Evolutionary conservation across 176 grass and related monocot species (phyloP), one percentile per base, ranked within the genome.

Genomic region (Dactylis glomerata): DNA sequence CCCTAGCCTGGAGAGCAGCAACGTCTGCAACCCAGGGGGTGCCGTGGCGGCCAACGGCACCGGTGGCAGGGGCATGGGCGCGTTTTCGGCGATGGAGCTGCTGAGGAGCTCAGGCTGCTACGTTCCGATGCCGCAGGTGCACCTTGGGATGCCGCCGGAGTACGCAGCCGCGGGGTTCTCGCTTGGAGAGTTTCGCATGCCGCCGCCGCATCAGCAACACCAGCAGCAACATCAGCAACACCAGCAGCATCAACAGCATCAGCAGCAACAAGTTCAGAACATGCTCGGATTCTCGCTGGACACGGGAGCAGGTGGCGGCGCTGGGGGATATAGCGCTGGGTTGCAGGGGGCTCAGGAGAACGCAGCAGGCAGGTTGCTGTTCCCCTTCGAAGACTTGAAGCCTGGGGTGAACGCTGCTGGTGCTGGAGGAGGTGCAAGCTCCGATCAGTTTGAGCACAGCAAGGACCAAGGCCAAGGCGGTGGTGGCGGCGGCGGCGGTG

Each of bases 311-410:
- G 90, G 79, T 20, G 81, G 76, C 84, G 83, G 56, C 15, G 69
- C 23, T 57, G 76, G 77, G 33, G 82, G 71, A 6, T 88, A 75
- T 57, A 86, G 79, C 45, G 23, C 54, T 13, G 90, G 87, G 27
- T 30, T 93, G 49, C 90, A 90, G 37, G 73, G 82, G 16, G 49
- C 78, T 71, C 90, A 92, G 82, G 92, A 97, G 3, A 81, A 73
- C 50, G 81, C 59, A 12, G 70, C 78, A 3, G 88, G 92, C 57
- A 89, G 94, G 84, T 14, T 94, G 77, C 26, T 94, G 68, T 94
- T 97, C 82, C 94, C 94, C 19, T 97, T 97, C 42, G 85, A 93
- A 34, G 90, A 97, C 77, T 61, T 92, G 83, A 94, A 92, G 86
- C 94, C 94, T n/a, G 82, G 77, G 31, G 86, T 89, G 84, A 78